Conservation (phyloP, 306 rosid species). For the Cicer cuneatum region DNA sequence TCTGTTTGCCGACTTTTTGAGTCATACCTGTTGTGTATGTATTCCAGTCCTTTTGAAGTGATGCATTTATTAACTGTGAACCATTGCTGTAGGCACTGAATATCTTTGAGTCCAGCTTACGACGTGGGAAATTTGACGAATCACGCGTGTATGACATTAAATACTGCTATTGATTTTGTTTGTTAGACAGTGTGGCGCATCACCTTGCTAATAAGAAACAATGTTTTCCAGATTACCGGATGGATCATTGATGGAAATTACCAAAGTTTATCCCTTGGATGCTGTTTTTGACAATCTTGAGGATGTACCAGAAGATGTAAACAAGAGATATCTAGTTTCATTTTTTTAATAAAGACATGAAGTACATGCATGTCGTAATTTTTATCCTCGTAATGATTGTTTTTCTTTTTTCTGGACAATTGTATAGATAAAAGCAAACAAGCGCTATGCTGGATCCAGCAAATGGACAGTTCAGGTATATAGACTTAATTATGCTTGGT, state of each 20-base stretch:
- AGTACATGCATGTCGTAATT: slow-evolving; percentile 28
- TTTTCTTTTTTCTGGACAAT: not conserved
- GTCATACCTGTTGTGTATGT: not conserved
- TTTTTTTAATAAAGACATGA: slow-evolving; percentile 27
- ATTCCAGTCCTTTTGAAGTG: slow-evolving; percentile 31
- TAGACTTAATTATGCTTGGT: slow-evolving; percentile 32
- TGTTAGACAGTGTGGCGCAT: slow-evolving; percentile 9
- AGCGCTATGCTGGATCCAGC: slow-evolving; percentile 93
- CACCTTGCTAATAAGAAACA: slow-evolving; percentile 40
- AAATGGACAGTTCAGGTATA: slow-evolving; percentile 73
- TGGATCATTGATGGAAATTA: slow-evolving; percentile 89
- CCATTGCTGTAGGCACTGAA: slow-evolving; percentile 72
- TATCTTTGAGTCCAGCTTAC: slow-evolving; percentile 91
- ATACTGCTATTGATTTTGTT: slow-evolving; percentile 34
- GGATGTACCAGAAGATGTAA: slow-evolving; percentile 97
- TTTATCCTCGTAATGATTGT: slow-evolving; percentile 42
- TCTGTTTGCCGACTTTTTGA: slow-evolving; percentile 2
- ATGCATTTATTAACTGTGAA: slow-evolving; percentile 40
- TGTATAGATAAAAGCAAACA: slow-evolving; percentile 81
- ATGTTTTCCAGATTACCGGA: slow-evolving; percentile 76
- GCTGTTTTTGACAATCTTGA: slow-evolving; percentile 93
- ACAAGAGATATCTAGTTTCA: slow-evolving; percentile 33
- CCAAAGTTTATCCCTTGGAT: slow-evolving; percentile 92
- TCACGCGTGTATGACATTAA: slow-evolving; percentile 74
- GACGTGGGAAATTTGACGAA: slow-evolving; percentile 92